Evolutionary conservation across 495 filamentous ascomycete species (phyloP).

Genomic region (Podospora pseudopauciseta): DNA sequence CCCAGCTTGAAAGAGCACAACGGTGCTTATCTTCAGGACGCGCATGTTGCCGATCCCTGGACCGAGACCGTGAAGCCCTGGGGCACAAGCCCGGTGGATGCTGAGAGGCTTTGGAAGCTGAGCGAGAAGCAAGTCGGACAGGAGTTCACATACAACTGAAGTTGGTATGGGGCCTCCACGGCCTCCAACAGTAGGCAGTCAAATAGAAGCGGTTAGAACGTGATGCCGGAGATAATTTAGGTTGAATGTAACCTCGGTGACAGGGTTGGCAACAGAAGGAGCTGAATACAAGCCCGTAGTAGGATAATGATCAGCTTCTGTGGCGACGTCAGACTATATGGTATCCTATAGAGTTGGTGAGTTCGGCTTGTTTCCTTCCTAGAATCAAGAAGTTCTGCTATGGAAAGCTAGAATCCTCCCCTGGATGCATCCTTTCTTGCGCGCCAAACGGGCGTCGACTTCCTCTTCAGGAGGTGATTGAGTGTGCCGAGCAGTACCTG

Average conservation of each 20-base stretch:
- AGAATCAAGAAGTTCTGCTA: not conserved
- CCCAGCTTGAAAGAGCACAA: slow-evolving; percentile 36
- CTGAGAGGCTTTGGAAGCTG: slow-evolving; percentile 41
- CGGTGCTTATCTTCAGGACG: slow-evolving; percentile 41
- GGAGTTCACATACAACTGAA: slow-evolving; percentile 22
- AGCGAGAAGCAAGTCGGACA: slow-evolving; percentile 37
- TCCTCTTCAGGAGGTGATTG: not conserved
- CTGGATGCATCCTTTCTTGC: not conserved
- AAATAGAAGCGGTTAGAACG: no score
- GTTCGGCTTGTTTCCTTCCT: not conserved
- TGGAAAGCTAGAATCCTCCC: not conserved
- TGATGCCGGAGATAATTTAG: not conserved
- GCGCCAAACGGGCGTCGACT: not conserved
- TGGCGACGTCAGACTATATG: no score
- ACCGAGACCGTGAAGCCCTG: slow-evolving; percentile 34
- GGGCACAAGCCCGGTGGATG: slow-evolving; percentile 39
- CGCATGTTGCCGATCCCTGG: slow-evolving; percentile 36
- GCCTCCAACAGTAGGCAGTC: no score
- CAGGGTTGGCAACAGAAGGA: not conserved
- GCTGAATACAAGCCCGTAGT: not conserved
- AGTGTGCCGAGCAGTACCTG: not conserved
- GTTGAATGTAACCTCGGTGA: not conserved
- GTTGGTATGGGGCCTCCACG: no score
- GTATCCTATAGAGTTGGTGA: not conserved
- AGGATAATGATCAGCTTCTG: not conserved